These are phyloP conservation scores for Ambrosiella xylebori DNA, from an alignment of 2,329 filamentous ascomycete species.

Conservation along the genomic window DNA sequence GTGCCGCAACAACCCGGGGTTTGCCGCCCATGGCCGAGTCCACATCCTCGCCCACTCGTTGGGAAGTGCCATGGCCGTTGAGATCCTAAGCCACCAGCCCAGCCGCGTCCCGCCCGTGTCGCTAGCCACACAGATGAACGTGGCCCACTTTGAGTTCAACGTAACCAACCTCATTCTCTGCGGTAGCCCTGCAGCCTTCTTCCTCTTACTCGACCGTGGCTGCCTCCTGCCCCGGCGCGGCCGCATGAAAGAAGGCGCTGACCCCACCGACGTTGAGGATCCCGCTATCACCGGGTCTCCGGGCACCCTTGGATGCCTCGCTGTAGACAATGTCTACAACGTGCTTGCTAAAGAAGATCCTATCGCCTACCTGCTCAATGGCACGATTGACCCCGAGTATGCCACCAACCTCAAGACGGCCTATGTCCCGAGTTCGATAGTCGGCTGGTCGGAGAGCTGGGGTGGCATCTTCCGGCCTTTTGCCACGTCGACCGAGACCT, in stretches of 20 bases:
- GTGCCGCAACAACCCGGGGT: slow-evolving; percentile 85
- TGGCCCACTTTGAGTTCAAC: slow-evolving; percentile 70
- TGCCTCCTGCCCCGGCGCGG: slow-evolving; percentile 59
- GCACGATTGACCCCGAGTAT: slow-evolving; percentile 68
- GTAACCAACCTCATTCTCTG: slow-evolving; percentile 78
- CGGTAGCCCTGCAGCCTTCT: slow-evolving; percentile 84
- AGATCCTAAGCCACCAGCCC: slow-evolving; percentile 79
- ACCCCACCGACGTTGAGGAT: slow-evolving; percentile 40
- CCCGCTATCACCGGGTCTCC: slow-evolving; percentile 54
- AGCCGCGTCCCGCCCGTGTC: slow-evolving; percentile 43
- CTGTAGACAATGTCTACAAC: slow-evolving; percentile 94
- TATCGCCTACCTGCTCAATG: slow-evolving; percentile 84
- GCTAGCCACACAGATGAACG: slow-evolving; percentile 26
- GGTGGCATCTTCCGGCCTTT: slow-evolving; percentile 20
- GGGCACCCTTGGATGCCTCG: slow-evolving; percentile 73
- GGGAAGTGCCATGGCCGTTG: slow-evolving; percentile 84
- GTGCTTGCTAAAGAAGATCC: slow-evolving; percentile 55
- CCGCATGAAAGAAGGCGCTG: slow-evolving; percentile 56
- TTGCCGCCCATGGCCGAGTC: slow-evolving; percentile 62
- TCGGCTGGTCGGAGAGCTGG: slow-evolving; percentile 47
- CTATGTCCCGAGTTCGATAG: slow-evolving; percentile 56
- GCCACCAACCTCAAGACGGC: slow-evolving; percentile 60
- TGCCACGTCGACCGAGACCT: no score
- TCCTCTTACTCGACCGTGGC: slow-evolving; percentile 65
- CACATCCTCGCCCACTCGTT: slow-evolving; percentile 89